A percentile compares a stretch with the other conserved stretches of the same genome.
Conservation (phyloP, 805 yeast genomes). For the Yueomyces sinensis region DNA sequence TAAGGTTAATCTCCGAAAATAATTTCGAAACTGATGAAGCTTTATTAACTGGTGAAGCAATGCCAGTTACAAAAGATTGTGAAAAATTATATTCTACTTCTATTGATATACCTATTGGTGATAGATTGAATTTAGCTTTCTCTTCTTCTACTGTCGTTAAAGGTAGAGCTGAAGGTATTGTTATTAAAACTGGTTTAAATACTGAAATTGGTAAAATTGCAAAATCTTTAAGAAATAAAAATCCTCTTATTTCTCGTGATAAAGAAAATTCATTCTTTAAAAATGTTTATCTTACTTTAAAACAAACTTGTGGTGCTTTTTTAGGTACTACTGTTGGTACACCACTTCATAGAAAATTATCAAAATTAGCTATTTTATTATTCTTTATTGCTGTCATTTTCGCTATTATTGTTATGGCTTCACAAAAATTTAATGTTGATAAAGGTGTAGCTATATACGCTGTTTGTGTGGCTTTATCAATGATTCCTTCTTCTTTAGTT, state of each 20-base stretch:
- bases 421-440: conserved; percentile 63
- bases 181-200: conserved; percentile 76
- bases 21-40: conserved; percentile 85
- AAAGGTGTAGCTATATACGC: conserved; percentile 80
- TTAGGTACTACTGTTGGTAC: conserved; percentile 72
- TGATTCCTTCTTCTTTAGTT: conserved; percentile 96
- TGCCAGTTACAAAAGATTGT: conserved; percentile 59
- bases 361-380: conserved; percentile 62
- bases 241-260: conserved; percentile 20
- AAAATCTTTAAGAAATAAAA: conserved; percentile 46
- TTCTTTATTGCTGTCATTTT: conserved; percentile 71
- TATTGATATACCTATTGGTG: conserved; percentile 41
- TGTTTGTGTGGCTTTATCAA: conserved; percentile 92
- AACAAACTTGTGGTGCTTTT: conserved; percentile 49
- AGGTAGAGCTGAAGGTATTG: conserved; percentile 88
- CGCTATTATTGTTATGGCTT: conserved; percentile 78
- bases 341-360: conserved; percentile 62
- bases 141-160: conserved; percentile 96
- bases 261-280: conserved; percentile 30
- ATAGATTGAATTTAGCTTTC: conserved; percentile 66
- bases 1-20: conserved; percentile 61
- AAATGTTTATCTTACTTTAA: conserved; percentile 29
- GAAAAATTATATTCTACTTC: conserved; percentile 26
- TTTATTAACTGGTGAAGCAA: conserved; percentile 86
- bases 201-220: conserved; percentile 95